Percentiles rank a stretch among this genome's conserved stretches.
These are phyloP conservation scores for Daedaleopsis sinensis DNA, from an alignment of 768 basidiomycete genomes.

Conservation along the genomic window DNA sequence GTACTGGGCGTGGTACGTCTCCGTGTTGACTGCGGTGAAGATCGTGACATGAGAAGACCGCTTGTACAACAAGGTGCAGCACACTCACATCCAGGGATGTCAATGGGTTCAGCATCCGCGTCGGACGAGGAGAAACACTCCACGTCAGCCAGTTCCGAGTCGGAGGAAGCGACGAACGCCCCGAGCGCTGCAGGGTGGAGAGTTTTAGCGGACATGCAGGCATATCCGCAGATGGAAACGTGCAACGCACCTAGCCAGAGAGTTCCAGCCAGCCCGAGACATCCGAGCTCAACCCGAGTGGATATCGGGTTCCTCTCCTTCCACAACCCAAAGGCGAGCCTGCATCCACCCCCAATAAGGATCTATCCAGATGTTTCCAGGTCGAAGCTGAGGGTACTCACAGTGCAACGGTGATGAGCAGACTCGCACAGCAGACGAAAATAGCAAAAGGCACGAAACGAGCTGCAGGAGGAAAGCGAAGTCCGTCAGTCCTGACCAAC, in stretches of 20 bases:
- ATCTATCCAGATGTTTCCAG: not conserved
- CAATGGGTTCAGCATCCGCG: conserved; percentile 53
- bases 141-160: conserved; percentile 77
- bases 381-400: conserved; percentile 38
- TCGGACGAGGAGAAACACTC: conserved; percentile 74
- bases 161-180: conserved; percentile 71
- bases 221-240: not conserved
- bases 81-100: conserved; percentile 67
- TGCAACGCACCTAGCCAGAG: conserved; percentile 73
- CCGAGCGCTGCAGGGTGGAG: conserved; percentile 58
- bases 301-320: conserved; percentile 76
- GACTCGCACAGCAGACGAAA: conserved; percentile 73
- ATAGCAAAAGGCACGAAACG: conserved; percentile 87
- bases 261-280: conserved; percentile 68
- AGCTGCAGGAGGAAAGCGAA: conserved; percentile 46
- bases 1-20: conserved; percentile 89
- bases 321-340: conserved; percentile 66
- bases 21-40: conserved; percentile 65
- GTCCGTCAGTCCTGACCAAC: not conserved
- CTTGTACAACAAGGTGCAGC: not conserved
- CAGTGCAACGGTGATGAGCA: conserved; percentile 71
- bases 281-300: conserved; percentile 74
- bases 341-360: conserved; percentile 30
- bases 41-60: not conserved
- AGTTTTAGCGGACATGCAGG: conserved; percentile 3